These are phyloP conservation scores for Capsicum rhomboideum DNA, from an alignment of 257 asterid genomes.

Conservation along the genomic window DNA sequence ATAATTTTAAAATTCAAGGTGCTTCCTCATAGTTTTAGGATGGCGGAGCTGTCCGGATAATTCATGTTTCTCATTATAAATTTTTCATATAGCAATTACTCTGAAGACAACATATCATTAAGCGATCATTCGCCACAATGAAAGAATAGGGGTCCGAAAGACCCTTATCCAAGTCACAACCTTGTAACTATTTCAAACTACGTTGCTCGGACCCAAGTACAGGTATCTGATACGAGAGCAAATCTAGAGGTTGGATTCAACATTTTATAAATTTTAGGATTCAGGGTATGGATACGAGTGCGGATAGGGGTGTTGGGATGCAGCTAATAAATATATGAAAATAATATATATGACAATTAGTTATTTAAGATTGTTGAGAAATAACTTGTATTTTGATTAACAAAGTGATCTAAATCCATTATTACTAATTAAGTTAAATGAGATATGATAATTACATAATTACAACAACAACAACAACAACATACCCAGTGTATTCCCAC, in stretches of 20 bases:
- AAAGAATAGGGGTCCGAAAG: background rate
- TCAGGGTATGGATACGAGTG: background rate
- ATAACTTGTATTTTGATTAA: background rate
- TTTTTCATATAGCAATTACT: background rate
- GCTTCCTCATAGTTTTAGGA: too few species aligned
- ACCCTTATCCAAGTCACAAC: background rate
- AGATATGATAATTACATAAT: background rate
- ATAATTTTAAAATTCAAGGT: background rate
- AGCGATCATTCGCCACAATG: background rate
- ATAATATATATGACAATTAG: background rate
- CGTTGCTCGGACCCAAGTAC: background rate
- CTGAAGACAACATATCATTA: background rate
- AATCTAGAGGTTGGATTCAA: background rate
- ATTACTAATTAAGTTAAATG: background rate
- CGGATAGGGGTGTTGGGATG: background rate
- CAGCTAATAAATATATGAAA: background rate
- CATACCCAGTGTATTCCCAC: too few species aligned
- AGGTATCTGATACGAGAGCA: background rate
- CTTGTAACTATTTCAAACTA: background rate
- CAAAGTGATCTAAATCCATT: background rate
- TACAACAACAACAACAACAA: too few species aligned
- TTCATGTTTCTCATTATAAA: background rate
- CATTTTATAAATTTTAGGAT: background rate
- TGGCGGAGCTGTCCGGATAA: background rate
- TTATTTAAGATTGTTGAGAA: background rate